Evolutionary conservation across 306 rosid species (phyloP), one percentile per base, ranked within the genome.

Genomic region (Canavalia gladiata): DNA sequence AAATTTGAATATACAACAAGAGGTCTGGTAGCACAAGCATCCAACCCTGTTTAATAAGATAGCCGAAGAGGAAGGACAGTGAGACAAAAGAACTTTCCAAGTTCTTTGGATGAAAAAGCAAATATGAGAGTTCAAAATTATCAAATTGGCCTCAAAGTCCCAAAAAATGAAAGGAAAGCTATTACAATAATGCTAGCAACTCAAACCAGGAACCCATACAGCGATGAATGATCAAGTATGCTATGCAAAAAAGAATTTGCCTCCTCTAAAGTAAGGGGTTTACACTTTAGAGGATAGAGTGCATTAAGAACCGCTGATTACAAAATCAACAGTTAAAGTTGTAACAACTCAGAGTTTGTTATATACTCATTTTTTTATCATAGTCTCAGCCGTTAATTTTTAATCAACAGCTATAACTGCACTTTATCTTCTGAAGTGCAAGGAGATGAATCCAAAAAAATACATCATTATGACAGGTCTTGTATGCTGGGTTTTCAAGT

Each of bases 221-320:
- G 29, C 64, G 47, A 78, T 45, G 56, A 72, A 63, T 43, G 30
- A 65, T 64, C 30, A 71, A 52, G 31, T 71, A 83, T n/a, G 34
- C 41, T 34, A 46, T 51, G 52, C 49, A 47, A 83, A 18, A 18
- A 18, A 18, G 25, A 18, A 18, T 18, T 18, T 18, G 25, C 25
- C 25, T 18, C 25, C 25, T 18, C 25, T 18, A 18, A 18, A 18
- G 25, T 18, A 18, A 18, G 25, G 25, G 25, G 25, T 18, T 18
- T 18, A 18, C 25, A 18, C 25, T 18, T 18, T 18, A 18, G 25
- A 18, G 25, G 25, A 18, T 18, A 18, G 25, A 18, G 25, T 18
- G 25, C 25, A 18, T 18, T 18, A 18, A 18, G 25, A 18, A 18
- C 25, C 0, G 25, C 25, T 18, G 25, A 18, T 18, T 18, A 18